Evolutionary conservation across 2,329 filamentous ascomycete genomes (phyloP), one percentile per base, ranked within the genome.

Genomic region (Pyrenochaeta sp.): DNA sequence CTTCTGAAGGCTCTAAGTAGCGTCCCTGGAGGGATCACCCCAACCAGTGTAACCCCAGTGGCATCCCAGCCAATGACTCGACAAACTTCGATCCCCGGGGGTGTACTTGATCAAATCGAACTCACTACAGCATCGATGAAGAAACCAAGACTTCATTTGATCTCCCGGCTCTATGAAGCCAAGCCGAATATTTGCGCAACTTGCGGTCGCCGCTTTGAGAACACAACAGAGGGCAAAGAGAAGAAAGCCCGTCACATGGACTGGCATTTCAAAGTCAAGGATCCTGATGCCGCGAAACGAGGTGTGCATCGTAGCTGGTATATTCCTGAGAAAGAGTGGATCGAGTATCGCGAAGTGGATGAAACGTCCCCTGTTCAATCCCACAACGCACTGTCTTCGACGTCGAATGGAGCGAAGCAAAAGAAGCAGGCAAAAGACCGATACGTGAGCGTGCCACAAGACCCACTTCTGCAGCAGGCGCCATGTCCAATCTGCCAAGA

Each of bases 191-290:
- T 92, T 43, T 99, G 94, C 69, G 89, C 87, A 9, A 93, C 93
- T 46, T 99, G 94, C 67, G 94, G 93, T 17, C 84, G 92, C 47
- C 86, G 94, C 2, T 99, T 99, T 70, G 81, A 81, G 40, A 82
- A 83, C 4, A 89, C 89, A 35, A 83, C 86, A 9, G 85, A 89
- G 53, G 93, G 93, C 9, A 88, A 85, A 61, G 86, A 87, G 66
- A 89, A 88, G 76, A 97, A 97, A 75, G 89, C 87, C 17, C 85
- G 87, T 3, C 94, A 99, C 68, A 86, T 99, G 78, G 94, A 99
- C 72, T 99, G 94, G 94, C 94, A 99, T 72, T 99, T 99, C 75
- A 86, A 88, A 43, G 92, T 93, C 17, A 93, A 96, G 64, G 90
- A 95, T 73, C 85, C 86, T 3, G 93, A 97, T 58, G 87, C 89